Conservation (phyloP, 768 basidiomycete genomes). For the Hericium coralloides region DNA sequence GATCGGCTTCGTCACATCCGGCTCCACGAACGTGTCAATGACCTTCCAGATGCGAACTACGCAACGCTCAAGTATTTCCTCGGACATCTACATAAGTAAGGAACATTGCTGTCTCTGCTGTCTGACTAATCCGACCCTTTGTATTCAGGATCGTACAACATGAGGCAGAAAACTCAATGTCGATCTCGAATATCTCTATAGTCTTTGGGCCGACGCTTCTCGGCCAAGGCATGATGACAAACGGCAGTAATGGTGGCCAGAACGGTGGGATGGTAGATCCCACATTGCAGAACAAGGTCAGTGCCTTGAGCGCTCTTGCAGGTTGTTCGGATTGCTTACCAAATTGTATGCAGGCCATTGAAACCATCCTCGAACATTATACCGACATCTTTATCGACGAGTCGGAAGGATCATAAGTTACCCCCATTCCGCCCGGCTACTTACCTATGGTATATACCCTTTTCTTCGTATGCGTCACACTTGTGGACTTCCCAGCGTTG, state of each 20-base stretch:
- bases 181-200: slow-evolving; percentile 86
- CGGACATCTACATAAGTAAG: slow-evolving; percentile 86
- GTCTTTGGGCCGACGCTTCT: slow-evolving; percentile 98
- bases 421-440: slow-evolving; percentile 5
- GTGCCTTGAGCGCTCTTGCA: background rate
- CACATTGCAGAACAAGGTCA: slow-evolving; percentile 62
- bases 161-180: slow-evolving; percentile 83
- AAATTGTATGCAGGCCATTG: slow-evolving; percentile 58
- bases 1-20: slow-evolving; percentile 93
- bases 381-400: slow-evolving; percentile 96
- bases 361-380: slow-evolving; percentile 92
- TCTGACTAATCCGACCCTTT: background rate
- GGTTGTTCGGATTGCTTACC: no score
- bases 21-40: slow-evolving; percentile 94
- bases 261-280: slow-evolving; percentile 58
- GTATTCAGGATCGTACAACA: slow-evolving; percentile 60
- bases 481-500: background rate
- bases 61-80: slow-evolving; percentile 93
- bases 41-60: slow-evolving; percentile 97
- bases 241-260: slow-evolving; percentile 29
- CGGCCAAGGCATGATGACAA: slow-evolving; percentile 43
- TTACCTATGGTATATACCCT: slow-evolving; percentile 1
- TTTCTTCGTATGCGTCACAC: slow-evolving; percentile 2
- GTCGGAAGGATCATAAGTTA: slow-evolving; percentile 32
- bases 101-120: slow-evolving; percentile 1